Evolutionary conservation across 768 basidiomycete genomes (phyloP).

Genomic region (Rubroboletus satanas): DNA sequence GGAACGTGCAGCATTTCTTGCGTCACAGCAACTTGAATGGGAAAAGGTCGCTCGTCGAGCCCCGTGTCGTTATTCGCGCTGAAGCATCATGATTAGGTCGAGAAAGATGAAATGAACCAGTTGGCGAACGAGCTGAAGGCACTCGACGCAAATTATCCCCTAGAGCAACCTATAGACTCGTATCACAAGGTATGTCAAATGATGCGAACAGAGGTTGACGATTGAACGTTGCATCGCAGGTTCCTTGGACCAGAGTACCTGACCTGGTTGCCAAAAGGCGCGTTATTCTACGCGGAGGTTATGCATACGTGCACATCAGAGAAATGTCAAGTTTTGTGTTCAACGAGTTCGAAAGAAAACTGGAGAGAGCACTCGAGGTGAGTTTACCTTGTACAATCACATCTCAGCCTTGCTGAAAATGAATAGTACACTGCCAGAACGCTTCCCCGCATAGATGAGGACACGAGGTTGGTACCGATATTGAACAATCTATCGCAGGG

Average conservation of each 20-base stretch:
- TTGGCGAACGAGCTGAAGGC: conserved; percentile 48
- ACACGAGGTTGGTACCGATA: conserved; percentile 84
- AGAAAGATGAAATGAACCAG: conserved; percentile 48
- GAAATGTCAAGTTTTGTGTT: conserved; percentile 84
- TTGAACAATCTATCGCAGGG: conserved; percentile 90
- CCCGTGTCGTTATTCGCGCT: not conserved
- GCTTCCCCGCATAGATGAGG: conserved; percentile 90
- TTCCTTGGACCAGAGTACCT: conserved; percentile 94
- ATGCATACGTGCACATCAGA: conserved; percentile 81
- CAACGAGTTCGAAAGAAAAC: conserved; percentile 73
- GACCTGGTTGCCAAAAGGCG: conserved; percentile 82
- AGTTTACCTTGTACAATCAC: conserved; percentile 9
- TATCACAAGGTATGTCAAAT: conserved; percentile 68
- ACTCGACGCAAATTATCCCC: conserved; percentile 14
- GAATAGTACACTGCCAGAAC: conserved; percentile 76
- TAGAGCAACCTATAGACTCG: not conserved
- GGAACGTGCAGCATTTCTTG: conserved; percentile 65
- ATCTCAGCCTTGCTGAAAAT: conserved; percentile 8
- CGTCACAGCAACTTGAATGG: conserved; percentile 56
- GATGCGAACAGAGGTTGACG: not conserved
- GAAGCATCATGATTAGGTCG: conserved; percentile 43
- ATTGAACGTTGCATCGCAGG: conserved; percentile 43
- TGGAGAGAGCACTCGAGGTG: conserved; percentile 78
- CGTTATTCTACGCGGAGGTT: conserved; percentile 74
- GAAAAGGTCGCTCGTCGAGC: conserved; percentile 40